Evolutionary conservation across 164 flowering plant species (phyloP).

Genomic region (Piper betle): DNA sequence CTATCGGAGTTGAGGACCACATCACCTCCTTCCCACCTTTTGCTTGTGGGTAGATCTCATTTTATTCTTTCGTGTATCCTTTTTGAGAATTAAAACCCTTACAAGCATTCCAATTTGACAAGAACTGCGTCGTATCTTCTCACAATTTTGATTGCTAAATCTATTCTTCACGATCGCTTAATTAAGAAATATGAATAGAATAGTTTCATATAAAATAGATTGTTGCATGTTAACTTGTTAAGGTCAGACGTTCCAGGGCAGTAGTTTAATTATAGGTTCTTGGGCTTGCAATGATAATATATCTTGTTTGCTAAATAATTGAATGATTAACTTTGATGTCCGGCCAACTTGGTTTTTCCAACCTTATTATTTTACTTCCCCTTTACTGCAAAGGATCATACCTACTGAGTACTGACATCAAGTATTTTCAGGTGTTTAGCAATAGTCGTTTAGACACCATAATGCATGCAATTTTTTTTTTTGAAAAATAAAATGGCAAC

Average conservation of each 20-base stretch:
- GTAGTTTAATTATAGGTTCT: too few species aligned
- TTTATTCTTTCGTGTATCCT: slow-evolving; percentile 16
- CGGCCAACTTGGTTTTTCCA: too few species aligned
- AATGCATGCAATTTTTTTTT: neutral
- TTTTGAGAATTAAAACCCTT: slow-evolving; percentile 4
- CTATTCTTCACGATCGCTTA: too few species aligned
- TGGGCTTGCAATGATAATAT: too few species aligned
- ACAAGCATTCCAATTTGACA: neutral
- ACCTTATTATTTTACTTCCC: neutral
- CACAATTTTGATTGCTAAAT: too few species aligned
- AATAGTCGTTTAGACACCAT: neutral
- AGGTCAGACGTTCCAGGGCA: too few species aligned
- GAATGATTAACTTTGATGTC: neutral
- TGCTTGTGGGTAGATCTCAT: slow-evolving; percentile 17
- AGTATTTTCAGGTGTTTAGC: neutral
- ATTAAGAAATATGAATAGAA: too few species aligned
- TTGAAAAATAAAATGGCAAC: neutral
- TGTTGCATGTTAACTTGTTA: too few species aligned
- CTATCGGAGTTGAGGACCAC: slow-evolving; percentile 15
- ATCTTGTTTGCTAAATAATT: too few species aligned
- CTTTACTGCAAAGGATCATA: neutral
- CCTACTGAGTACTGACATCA: neutral
- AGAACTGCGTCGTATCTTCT: neutral
- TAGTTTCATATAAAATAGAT: too few species aligned
- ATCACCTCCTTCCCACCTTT: slow-evolving; percentile 3